Evolutionary conservation across 345 rosid genomes (phyloP).

Genomic region (Gossypium bickii): DNA sequence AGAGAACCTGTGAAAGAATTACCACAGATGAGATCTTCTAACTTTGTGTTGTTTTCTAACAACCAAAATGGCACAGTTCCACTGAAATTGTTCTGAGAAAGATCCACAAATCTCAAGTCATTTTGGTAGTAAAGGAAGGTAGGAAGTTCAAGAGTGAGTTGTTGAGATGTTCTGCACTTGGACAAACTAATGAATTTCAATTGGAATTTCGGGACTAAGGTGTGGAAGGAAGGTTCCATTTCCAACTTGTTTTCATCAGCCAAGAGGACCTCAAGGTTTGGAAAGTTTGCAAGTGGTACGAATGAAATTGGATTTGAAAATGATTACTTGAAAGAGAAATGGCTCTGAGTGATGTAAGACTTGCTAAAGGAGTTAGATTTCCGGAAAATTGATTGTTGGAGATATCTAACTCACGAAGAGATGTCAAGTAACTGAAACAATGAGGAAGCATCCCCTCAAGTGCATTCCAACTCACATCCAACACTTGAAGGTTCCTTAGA

Average conservation of each 20-base stretch:
- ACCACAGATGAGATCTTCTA: not conserved
- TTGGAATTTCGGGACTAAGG: not conserved
- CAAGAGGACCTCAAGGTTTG: slow-evolving; percentile 5
- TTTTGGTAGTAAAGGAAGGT: slow-evolving; percentile 15
- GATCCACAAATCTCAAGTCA: not conserved
- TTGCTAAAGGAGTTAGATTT: slow-evolving; percentile 2
- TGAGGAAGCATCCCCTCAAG: not conserved
- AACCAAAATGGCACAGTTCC: slow-evolving; percentile 28
- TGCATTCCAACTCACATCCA: slow-evolving; percentile 6
- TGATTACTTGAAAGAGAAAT: slow-evolving; percentile 3
- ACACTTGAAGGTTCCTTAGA: slow-evolving; percentile 4
- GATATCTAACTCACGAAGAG: slow-evolving; percentile 13
- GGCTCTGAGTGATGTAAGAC: not conserved
- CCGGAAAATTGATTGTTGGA: slow-evolving; percentile 18
- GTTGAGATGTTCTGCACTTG: not conserved
- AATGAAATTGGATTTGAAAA: not conserved
- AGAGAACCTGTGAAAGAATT: slow-evolving; percentile 15
- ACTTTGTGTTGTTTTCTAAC: slow-evolving; percentile 23
- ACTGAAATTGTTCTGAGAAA: not conserved
- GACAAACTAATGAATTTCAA: not conserved
- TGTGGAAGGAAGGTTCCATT: not conserved
- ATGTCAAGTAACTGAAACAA: slow-evolving; percentile 15
- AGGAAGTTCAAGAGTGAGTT: not conserved
- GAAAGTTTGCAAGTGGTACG: slow-evolving; percentile 6
- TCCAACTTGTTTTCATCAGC: not conserved